Evolutionary conservation across 805 yeast species (phyloP).

Genomic region (Maudiozyma bulderi): DNA sequence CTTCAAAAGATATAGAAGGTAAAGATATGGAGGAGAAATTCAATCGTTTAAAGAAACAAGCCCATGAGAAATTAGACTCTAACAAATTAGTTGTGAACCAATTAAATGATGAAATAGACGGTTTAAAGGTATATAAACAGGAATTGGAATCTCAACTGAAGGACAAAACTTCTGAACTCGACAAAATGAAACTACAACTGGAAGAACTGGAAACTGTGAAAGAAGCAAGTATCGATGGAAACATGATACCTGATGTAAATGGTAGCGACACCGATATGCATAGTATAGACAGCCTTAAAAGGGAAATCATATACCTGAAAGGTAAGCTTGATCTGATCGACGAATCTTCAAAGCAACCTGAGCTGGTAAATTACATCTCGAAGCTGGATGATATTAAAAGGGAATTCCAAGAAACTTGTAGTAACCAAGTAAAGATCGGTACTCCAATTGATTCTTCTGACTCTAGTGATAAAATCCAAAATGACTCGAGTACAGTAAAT

Average conservation of each 20-base stretch:
- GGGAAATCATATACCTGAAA: conserved; percentile 16
- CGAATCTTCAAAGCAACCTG: not conserved
- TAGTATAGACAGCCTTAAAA: not conserved
- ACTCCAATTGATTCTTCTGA: no score
- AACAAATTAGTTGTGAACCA: conserved; percentile 29
- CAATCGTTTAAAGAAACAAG: conserved; percentile 26
- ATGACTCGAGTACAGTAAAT: no score
- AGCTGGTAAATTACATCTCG: not conserved
- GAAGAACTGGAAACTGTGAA: not conserved
- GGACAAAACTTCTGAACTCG: not conserved
- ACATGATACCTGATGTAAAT: not conserved
- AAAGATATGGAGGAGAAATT: conserved; percentile 28
- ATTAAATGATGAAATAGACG: conserved; percentile 30
- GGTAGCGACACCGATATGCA: not conserved
- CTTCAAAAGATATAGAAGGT: conserved; percentile 19
- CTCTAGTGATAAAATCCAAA: no score
- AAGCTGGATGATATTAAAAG: conserved; percentile 17
- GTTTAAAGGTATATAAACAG: conserved; percentile 2
- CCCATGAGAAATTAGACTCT: conserved; percentile 28
- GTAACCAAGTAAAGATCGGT: no score
- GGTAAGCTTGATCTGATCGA: conserved; percentile 11
- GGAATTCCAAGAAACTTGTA: conserved; percentile 18
- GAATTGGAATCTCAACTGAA: not conserved
- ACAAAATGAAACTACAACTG: not conserved
- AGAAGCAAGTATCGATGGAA: not conserved